These are phyloP conservation scores for Aphanomyces cochlioides DNA, from an alignment of 352 stramenopile species.

Conservation along the genomic window DNA sequence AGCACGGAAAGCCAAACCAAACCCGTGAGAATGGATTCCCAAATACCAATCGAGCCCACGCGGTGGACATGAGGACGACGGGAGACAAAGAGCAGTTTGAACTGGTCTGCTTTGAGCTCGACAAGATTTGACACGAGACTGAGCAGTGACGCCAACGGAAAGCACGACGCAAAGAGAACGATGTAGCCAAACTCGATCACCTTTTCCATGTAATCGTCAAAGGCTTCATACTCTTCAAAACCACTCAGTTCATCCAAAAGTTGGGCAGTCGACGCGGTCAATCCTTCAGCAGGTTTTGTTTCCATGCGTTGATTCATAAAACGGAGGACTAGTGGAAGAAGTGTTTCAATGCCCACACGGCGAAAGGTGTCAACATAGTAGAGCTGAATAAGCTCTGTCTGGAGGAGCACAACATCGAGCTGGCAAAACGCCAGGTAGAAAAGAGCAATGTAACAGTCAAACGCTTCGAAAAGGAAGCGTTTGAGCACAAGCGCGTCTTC, in stretches of 20 bases:
- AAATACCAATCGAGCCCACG: slow-evolving; percentile 14
- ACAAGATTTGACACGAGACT: slow-evolving; percentile 35
- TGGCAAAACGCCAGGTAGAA: slow-evolving; percentile 75
- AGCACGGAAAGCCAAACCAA: slow-evolving; percentile 29
- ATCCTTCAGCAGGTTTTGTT: neutral
- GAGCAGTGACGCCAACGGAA: slow-evolving; percentile 33
- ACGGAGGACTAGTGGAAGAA: slow-evolving; percentile 39
- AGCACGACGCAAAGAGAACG: slow-evolving; percentile 37
- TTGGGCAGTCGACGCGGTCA: neutral
- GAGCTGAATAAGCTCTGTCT: slow-evolving; percentile 52
- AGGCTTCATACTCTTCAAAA: slow-evolving; percentile 33
- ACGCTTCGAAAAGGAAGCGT: slow-evolving; percentile 69
- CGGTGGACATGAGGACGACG: slow-evolving; percentile 16
- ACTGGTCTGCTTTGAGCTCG: slow-evolving; percentile 38
- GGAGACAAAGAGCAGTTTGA: slow-evolving; percentile 35
- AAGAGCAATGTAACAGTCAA: slow-evolving; percentile 65
- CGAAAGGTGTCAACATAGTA: slow-evolving; percentile 62
- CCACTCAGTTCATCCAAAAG: slow-evolving; percentile 12
- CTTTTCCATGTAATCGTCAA: slow-evolving; percentile 70
- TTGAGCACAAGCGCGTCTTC: slow-evolving; percentile 63
- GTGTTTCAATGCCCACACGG: slow-evolving; percentile 47
- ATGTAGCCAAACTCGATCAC: slow-evolving; percentile 41
- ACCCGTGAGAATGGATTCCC: slow-evolving; percentile 19
- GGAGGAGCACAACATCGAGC: slow-evolving; percentile 31
- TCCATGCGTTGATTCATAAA: neutral